Evolutionary conservation across 2,329 filamentous ascomycete genomes (phyloP), one percentile per base, ranked within the genome.

Genomic region (Neofusicoccum cordaticola): DNA sequence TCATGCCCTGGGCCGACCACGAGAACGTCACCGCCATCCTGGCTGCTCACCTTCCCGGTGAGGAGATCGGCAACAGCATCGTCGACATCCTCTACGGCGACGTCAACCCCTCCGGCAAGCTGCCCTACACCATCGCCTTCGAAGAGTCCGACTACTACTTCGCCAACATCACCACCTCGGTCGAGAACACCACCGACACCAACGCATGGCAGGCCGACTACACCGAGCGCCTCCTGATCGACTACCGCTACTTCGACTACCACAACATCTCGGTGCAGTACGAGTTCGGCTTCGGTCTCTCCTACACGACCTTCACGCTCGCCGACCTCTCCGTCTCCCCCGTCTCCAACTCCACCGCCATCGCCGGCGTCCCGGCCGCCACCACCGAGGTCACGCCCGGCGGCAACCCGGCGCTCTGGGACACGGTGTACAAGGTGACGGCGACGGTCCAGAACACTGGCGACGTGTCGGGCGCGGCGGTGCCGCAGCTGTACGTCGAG

Each of bases 201-300:
- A 42, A 62, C 64, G 64, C 64, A 15, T 65, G 64, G 64, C 64
- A 65, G n/a, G 27, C 64, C 41, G 57, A 92, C 68, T 96, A 95
- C 74, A 84, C 83, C 0, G 92, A 97, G 73, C 92, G 92, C 0
- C 79, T 97, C 0, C 93, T 93, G 73, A 88, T 96, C 69, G 94
- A 97, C 80, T 97, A 97, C 78, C 88, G 93, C 12, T 86, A 93
- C 76, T 93, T 97, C 70, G 93, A 97, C 80, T 91, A 90, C 73
- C 77, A 89, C 63, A 81, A 83, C 64, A 88, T 95, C 66, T 82
- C 82, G 4, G 93, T 93, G 0, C 89, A 90, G 0, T 97, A 89
- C 73, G 90, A 92, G 52, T 97, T 97, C 70, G 93, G 94, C 0
- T 93, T 88, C 66, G 94, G 93, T 0, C 83, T 97, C 1, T 91